phyloP scores from a whole-genome alignment of 345 rosid species.

The Linum trigynum region DNA sequence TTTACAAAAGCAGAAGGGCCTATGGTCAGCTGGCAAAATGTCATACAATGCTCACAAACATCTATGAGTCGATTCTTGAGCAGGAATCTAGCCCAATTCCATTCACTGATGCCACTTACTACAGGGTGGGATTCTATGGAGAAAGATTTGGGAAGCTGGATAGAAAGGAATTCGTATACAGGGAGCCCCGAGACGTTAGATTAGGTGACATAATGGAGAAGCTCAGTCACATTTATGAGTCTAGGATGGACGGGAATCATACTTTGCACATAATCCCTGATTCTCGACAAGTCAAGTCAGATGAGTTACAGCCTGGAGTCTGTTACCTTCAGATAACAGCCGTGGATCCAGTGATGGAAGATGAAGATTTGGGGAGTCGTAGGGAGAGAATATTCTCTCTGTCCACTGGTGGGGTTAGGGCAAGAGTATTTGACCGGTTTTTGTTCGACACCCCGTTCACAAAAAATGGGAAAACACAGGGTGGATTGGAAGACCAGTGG shows the following conservation, averaged over 20 bases:
- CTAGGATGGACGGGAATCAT: slow-evolving; percentile 85
- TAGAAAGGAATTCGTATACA: slow-evolving; percentile 72
- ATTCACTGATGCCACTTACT: slow-evolving; percentile 93
- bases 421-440: slow-evolving; percentile 92
- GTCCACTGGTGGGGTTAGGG: slow-evolving; percentile 85
- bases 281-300: slow-evolving; percentile 94
- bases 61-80: slow-evolving; percentile 87
- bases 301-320: slow-evolving; percentile 86
- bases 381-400: slow-evolving; percentile 94
- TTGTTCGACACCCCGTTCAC: slow-evolving; percentile 97
- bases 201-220: slow-evolving; percentile 99
- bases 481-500: slow-evolving; percentile 98
- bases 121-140: slow-evolving; percentile 97
- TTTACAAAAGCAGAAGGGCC: slow-evolving; percentile 88
- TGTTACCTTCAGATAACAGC: slow-evolving; percentile 97
- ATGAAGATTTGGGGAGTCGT: slow-evolving; percentile 97
- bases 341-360: slow-evolving; percentile 96
- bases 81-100: slow-evolving; percentile 96
- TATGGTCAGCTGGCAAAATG: slow-evolving; percentile 96
- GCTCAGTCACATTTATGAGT: slow-evolving; percentile 88
- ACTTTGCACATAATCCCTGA: slow-evolving; percentile 84
- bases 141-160: slow-evolving; percentile 87
- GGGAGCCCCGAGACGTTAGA: slow-evolving; percentile 96
- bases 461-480: slow-evolving; percentile 96
- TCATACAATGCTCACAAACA: slow-evolving; percentile 74